Percentiles rank a stretch among this genome's conserved stretches.
These are phyloP conservation scores for Atkinsonella texensis DNA, from an alignment of 2,329 filamentous ascomycete species.

Conservation along the genomic window DNA sequence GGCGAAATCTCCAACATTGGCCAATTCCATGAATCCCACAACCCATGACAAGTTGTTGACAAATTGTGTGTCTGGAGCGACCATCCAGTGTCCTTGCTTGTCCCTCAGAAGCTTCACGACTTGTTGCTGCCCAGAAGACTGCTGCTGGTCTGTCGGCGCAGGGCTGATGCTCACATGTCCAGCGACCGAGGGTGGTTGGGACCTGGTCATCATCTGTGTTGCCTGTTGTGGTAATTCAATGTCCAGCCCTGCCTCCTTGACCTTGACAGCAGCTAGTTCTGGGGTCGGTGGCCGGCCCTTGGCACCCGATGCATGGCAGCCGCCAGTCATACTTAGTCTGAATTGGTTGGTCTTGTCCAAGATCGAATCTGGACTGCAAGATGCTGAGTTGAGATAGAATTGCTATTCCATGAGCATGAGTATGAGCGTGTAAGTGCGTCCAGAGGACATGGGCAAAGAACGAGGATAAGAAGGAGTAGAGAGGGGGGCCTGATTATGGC, in stretches of 20 bases:
- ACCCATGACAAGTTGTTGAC: constrained; percentile 18
- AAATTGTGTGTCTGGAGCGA: constrained; percentile 11
- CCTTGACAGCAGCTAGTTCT: not conserved
- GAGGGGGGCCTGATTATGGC: no score
- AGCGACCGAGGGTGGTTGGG: not conserved
- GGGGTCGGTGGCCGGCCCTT: constrained; percentile 1
- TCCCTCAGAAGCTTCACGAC: constrained; percentile 9
- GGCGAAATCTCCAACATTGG: constrained; percentile 44
- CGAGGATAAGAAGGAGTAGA: no score
- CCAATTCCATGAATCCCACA: constrained; percentile 40
- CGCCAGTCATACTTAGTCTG: not conserved
- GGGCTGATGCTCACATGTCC: not conserved
- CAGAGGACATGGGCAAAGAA: no score
- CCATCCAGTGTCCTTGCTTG: constrained; percentile 2
- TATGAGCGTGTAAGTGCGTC: no score
- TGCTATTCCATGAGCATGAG: no score
- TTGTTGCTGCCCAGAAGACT: not conserved
- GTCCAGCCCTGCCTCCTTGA: constrained; percentile 4
- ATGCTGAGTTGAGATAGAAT: not conserved
- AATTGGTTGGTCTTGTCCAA: not conserved
- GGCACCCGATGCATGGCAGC: not conserved
- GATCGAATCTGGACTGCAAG: not conserved
- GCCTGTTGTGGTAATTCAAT: not conserved
- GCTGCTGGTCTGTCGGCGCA: not conserved
- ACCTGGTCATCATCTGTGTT: not conserved